Evolutionary conservation across 768 basidiomycete genomes (phyloP).

Genomic region (Rubroboletus pulcherrimus): DNA sequence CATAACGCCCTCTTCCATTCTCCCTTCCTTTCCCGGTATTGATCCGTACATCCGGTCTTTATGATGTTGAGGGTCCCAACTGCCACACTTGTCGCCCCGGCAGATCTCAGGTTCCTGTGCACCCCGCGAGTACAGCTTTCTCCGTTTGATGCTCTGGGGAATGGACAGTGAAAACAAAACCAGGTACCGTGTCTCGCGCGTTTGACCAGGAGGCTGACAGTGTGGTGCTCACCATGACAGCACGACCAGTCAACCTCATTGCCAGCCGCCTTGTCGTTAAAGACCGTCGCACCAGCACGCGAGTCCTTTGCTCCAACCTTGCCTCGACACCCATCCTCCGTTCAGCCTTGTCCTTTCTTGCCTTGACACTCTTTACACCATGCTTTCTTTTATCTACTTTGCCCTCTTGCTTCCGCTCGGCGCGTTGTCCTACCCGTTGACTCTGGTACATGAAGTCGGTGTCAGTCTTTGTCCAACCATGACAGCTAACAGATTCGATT

Average conservation of each 20-base stretch:
- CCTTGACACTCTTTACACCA: constrained; percentile 14
- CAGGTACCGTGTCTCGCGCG: background rate
- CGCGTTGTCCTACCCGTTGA: constrained; percentile 19
- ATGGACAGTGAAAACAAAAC: no score
- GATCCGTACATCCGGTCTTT: no score
- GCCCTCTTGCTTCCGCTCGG: constrained; percentile 20
- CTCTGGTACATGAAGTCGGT: constrained; percentile 8
- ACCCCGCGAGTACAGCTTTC: no score
- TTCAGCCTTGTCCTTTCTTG: background rate
- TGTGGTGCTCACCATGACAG: background rate
- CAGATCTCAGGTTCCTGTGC: no score
- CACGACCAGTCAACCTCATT: constrained; percentile 6
- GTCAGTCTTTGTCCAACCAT: no score
- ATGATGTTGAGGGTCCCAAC: no score
- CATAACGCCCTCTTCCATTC: no score
- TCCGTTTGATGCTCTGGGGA: no score
- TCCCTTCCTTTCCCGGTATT: no score
- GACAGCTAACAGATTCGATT: background rate
- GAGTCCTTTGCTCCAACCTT: background rate
- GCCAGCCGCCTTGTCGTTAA: constrained; percentile 13
- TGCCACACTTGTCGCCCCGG: no score
- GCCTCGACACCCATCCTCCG: background rate
- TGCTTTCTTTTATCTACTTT: constrained; percentile 20
- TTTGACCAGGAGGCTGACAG: background rate
- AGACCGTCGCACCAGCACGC: background rate